Base-by-base conservation (phyloP, 805 yeast genomes). In the Spathaspora boniae region DNA sequence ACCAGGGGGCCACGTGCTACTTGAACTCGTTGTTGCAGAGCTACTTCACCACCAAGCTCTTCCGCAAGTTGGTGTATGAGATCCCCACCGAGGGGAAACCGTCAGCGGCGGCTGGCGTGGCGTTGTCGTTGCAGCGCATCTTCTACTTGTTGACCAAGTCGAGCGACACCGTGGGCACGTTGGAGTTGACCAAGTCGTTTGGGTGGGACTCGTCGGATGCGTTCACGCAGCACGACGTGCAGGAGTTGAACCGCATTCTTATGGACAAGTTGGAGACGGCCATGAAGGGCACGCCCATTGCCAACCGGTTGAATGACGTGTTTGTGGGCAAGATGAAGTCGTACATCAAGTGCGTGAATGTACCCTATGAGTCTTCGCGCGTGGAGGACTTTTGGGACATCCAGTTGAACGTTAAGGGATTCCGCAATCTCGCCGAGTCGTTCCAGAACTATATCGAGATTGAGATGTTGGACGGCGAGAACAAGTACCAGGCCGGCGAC, bases 1-100 rank as follows among this genome's bases (percentile, higher is more conserved):
- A 93, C 53, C 99, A 93, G 64, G 99, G 98, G 44, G 99, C 99
- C 2, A 93, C 99, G 0, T 93, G 99, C 58, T 93, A 93, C 60
- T 74, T 93, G 54, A 93, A 93, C 57, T 91, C 98, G 0, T 69
- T 93, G 40, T 61, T 93, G 36, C 98, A 93, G 58, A 85, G 96
- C 8, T 84, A 93, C 47, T 93, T 72, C 56, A 86, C 86, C 53
- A 93, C 98, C 0, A 79, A 78, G 44, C 65, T 68, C 20, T 93
- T 93, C 62, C 73, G 97, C 43, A 78, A 79, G 49, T 76, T 88
- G 38, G 98, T 93, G 2, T 91, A 86, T 54, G 80, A 81, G 48
- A 89, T 93, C 37, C 98, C 98, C 1, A 84, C 96, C 0, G 78
- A 76, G 18, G 68, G 67, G 33, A 80, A 76, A 40, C 52, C 47